phyloP scores from a whole-genome alignment of 2,329 filamentous ascomycete genomes.

The Paecilomyces sp. region DNA sequence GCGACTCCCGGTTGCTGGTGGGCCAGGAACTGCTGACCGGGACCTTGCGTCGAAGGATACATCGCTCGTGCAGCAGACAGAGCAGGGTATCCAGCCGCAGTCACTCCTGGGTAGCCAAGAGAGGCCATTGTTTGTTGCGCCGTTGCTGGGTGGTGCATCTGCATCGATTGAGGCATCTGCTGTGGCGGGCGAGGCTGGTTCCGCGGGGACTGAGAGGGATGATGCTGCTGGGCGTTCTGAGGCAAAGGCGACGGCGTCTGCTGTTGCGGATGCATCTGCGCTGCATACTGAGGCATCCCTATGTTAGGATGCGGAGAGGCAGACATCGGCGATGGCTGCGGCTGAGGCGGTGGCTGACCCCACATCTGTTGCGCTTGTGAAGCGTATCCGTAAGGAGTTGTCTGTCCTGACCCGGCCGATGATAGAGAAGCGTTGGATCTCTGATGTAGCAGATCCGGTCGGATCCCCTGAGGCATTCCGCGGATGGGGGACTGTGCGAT shows the following conservation, averaged over 20 bases:
- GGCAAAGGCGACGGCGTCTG: constrained; percentile 31
- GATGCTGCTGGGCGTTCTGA: constrained; percentile 26
- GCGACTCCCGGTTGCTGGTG: constrained; percentile 28
- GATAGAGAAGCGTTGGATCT: constrained; percentile 55
- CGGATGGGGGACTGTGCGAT: constrained; percentile 68
- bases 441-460: constrained; percentile 57
- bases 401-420: constrained; percentile 43
- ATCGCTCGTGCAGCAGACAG: constrained; percentile 26
- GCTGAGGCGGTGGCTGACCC: constrained; percentile 57
- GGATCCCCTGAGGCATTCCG: constrained; percentile 56
- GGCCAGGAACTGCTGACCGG: constrained; percentile 27
- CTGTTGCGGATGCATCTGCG: constrained; percentile 33
- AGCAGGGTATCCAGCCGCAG: constrained; percentile 23
- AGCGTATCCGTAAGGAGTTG: constrained; percentile 46
- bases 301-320: constrained; percentile 29
- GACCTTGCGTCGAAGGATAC: constrained; percentile 29
- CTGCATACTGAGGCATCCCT: constrained; percentile 32
- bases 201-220: constrained; percentile 37
- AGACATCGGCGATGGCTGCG: constrained; percentile 52
- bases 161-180: constrained; percentile 30
- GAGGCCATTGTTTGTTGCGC: constrained; percentile 28
- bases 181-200: constrained; percentile 29
- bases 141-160: constrained; percentile 26
- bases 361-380: constrained; percentile 61
- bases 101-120: constrained; percentile 29